A percentile compares a stretch with the other conserved stretches of the same genome.
Evolutionary conservation across 1,284 basidiomycete species (phyloP).

Genomic region (Ceratobasidium sp.): DNA sequence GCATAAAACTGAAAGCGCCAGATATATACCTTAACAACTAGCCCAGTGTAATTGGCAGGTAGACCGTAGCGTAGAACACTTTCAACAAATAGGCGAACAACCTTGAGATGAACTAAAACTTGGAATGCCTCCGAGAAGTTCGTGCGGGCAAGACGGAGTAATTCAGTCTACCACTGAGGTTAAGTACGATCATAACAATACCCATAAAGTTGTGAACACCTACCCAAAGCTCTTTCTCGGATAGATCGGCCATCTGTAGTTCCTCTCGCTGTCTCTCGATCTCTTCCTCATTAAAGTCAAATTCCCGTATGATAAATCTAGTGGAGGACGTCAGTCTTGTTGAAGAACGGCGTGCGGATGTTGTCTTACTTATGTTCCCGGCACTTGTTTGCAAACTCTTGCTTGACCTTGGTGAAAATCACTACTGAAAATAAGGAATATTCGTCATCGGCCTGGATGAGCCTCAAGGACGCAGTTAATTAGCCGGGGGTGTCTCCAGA

Average conservation of each 20-base stretch:
- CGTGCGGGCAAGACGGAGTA: conserved; percentile 91
- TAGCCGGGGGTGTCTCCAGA: neutral
- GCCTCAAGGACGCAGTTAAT: conserved; percentile 53
- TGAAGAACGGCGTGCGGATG: neutral
- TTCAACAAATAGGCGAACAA: conserved; percentile 92
- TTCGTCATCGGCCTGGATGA: conserved; percentile 88
- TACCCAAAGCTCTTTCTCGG: conserved; percentile 99
- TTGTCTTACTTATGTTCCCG: conserved; percentile 88
- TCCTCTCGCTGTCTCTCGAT: conserved; percentile 89
- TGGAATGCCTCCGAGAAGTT: conserved; percentile 99
- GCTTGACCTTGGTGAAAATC: conserved; percentile 91
- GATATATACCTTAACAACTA: conserved; percentile 81
- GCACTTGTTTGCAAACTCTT: conserved; percentile 95
- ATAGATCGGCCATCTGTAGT: conserved; percentile 80
- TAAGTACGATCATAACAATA: neutral
- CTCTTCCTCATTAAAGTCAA: conserved; percentile 89
- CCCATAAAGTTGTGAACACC: conserved; percentile 52
- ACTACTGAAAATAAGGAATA: conserved; percentile 90
- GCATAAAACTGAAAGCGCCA: neutral
- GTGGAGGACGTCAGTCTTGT: conserved; percentile 42
- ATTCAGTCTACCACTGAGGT: conserved; percentile 77
- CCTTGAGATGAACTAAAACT: conserved; percentile 93
- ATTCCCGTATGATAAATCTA: conserved; percentile 93
- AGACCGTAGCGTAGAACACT: conserved; percentile 96
- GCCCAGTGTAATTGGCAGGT: conserved; percentile 90